These are phyloP conservation scores for Venturia asperata DNA, from an alignment of 2,329 filamentous ascomycete species.

Conservation along the genomic window DNA sequence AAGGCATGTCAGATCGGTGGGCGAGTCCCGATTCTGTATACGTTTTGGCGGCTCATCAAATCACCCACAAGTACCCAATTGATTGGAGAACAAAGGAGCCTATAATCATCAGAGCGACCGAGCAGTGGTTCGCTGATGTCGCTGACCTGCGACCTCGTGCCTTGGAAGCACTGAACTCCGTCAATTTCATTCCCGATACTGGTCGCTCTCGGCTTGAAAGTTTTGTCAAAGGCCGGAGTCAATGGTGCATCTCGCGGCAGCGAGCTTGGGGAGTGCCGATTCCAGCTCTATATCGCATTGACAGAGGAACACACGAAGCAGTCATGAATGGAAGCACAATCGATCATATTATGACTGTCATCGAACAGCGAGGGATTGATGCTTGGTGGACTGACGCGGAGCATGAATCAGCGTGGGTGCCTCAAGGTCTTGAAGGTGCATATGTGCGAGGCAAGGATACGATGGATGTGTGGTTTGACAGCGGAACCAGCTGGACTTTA, in stretches of 20 bases:
- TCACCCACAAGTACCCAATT: slow-evolving; percentile 91
- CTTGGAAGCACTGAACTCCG: slow-evolving; percentile 59
- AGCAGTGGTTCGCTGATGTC: slow-evolving; percentile 97
- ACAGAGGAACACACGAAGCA: slow-evolving; percentile 55
- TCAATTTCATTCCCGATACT: slow-evolving; percentile 70
- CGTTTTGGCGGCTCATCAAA: slow-evolving; percentile 62
- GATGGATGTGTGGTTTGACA: slow-evolving; percentile 99
- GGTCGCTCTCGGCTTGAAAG: slow-evolving; percentile 71
- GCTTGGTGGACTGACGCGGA: slow-evolving; percentile 85
- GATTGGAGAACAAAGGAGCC: slow-evolving; percentile 96
- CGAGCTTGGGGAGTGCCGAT: slow-evolving; percentile 96
- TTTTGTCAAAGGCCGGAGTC: slow-evolving; percentile 79
- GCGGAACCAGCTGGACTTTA: slow-evolving; percentile 80
- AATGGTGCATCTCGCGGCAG: slow-evolving; percentile 98
- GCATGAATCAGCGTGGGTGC: slow-evolving; percentile 72
- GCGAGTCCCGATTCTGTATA: slow-evolving; percentile 15
- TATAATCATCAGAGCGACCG: slow-evolving; percentile 83
- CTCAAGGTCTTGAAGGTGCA: slow-evolving; percentile 49
- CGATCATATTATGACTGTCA: slow-evolving; percentile 72
- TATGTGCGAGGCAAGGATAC: slow-evolving; percentile 81
- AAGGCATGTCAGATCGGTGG: background rate
- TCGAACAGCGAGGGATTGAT: slow-evolving; percentile 73
- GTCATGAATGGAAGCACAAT: slow-evolving; percentile 75
- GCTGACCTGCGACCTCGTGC: slow-evolving; percentile 71
- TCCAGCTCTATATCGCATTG: slow-evolving; percentile 70